Base-by-base conservation (phyloP, 331 rosid genomes). In the Quercus tomentella region DNA sequence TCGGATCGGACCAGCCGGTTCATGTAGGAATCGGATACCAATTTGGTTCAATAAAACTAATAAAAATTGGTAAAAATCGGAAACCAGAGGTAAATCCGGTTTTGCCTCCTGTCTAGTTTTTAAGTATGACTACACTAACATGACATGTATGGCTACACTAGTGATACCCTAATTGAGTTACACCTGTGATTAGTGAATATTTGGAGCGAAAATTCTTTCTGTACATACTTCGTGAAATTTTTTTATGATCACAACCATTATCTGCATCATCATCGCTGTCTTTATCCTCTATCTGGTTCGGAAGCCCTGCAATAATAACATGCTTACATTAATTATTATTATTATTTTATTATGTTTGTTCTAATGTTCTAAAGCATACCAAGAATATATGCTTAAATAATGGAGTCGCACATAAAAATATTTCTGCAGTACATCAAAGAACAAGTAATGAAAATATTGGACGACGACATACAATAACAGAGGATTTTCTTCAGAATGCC, bases 21-120 rank as follows among this genome's bases (percentile, higher is more conserved):
- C 3, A 41, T 2, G 0, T 41, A 0, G 3, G 0, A 8, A 41
- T 12, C 0, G 0, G 0, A 41, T 41, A 0, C 45, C 0, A 7
- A 11, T 37, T 0, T 0, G 0, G 11, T 41, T 0, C 0, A 0
- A 1, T 41, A 41, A 41, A 8, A 41, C 12, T 0, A 0, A 3
- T 8, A 41, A 37, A 37, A 37, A 37, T 8, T 0, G 1, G 0
- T 7, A 37, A 37, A 37, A 37, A 37, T 2, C 3, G 2, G 0
- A 3, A 8, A 41, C 0, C 0, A 0, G 0, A 41, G 3, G 12
- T 0, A 41, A 41, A 8, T 41, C 1, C 3, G 0, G 1, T 8
- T 41, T 41, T 41, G 1, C 3, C 45, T 8, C 0, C 0, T 0
- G 12, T 41, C 1, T 0, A 3, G 2, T 37, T 37, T 41, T 41